Conservation (phyloP, 139 green algal genomes). For the Asterochloris sp. region DNA sequence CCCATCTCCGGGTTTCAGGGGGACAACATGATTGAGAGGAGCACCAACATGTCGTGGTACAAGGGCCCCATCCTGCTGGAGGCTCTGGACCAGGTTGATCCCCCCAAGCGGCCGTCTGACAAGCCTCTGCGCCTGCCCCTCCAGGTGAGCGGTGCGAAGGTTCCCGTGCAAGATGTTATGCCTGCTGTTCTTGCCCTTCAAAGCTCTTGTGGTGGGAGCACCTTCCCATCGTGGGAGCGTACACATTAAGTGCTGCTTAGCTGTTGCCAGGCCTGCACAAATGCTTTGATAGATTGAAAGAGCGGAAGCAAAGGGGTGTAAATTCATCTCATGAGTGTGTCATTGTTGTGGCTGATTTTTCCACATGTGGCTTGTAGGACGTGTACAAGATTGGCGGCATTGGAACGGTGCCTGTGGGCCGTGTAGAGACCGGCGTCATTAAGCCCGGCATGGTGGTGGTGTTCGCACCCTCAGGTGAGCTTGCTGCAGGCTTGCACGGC, state of each 20-base stretch:
- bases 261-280: no score
- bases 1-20: conserved; percentile 99
- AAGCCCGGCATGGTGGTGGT: conserved; percentile 63
- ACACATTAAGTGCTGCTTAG: no score
- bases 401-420: conserved; percentile 95
- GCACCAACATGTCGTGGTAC: conserved; percentile 94
- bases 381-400: conserved; percentile 99
- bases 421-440: conserved; percentile 95
- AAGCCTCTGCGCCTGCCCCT: conserved; percentile 89
- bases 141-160: conserved; percentile 17
- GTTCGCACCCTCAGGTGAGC: conserved; percentile 30
- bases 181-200: background rate
- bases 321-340: no score
- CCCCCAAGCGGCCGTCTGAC: conserved; percentile 84
- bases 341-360: background rate
- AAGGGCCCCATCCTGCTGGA: conserved; percentile 86
- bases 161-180: background rate
- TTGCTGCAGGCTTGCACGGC: no score
- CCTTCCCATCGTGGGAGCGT: no score
- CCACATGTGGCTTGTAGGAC: conserved; percentile 36
- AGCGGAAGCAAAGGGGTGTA: no score
- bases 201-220: background rate
- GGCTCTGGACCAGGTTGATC: conserved; percentile 82
- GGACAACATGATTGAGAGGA: conserved; percentile 99
- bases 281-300: no score